These are phyloP conservation scores for Hemileia vastatrix DNA, from an alignment of 1,284 basidiomycete genomes.

Conservation along the genomic window DNA sequence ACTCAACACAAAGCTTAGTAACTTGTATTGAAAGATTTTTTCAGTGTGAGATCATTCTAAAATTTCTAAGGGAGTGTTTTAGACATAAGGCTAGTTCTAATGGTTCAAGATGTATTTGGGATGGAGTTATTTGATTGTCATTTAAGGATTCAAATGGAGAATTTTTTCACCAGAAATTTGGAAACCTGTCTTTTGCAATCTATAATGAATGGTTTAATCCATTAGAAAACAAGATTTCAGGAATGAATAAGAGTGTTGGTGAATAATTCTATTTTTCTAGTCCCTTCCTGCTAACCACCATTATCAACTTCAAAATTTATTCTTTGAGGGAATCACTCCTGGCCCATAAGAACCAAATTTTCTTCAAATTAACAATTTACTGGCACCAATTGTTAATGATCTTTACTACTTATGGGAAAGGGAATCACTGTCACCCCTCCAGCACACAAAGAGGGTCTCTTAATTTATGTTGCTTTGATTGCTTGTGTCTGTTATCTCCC, in stretches of 20 bases:
- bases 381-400: conserved; percentile 3
- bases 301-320: conserved; percentile 14
- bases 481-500: conserved; percentile 10
- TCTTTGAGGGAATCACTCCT: conserved; percentile 18
- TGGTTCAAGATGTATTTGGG: conserved; percentile 9
- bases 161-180: background rate
- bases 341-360: conserved; percentile 8
- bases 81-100: too few species aligned
- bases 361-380: conserved; percentile 13
- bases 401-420: conserved; percentile 1
- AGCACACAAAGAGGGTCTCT: background rate
- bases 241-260: conserved; percentile 14
- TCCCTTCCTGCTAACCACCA: conserved; percentile 12
- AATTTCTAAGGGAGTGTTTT: too few species aligned
- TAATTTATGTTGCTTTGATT: conserved; percentile 8
- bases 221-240: conserved; percentile 8
- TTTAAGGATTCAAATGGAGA: conserved; percentile 3
- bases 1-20: conserved; percentile 12
- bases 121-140: background rate
- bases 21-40: conserved; percentile 5
- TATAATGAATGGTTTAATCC: conserved; percentile 18
- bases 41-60: conserved; percentile 2
- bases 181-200: conserved; percentile 12
- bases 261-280: conserved; percentile 9
- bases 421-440: conserved; percentile 4